phyloP scores from a whole-genome alignment of 208 protist species.

The Herpetomonas samuelpessoai region DNA sequence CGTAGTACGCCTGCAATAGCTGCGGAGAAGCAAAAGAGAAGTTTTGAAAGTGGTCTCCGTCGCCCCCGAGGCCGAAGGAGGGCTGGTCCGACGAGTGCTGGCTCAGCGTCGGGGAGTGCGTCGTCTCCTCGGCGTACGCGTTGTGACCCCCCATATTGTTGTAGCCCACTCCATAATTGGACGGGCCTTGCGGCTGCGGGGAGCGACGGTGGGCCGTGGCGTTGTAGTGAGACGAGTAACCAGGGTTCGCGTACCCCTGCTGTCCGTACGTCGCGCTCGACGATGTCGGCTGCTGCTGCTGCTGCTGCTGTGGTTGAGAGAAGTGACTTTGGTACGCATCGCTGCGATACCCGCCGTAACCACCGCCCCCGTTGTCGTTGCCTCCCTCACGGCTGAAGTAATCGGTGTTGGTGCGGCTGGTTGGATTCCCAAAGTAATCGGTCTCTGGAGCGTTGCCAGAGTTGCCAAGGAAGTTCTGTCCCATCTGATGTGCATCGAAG shows the following conservation, averaged over 20 bases:
- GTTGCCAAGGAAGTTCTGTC: background rate
- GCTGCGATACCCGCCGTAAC: background rate
- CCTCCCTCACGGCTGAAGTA: background rate
- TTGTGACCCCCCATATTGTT: background rate
- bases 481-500: slow-evolving; percentile 8
- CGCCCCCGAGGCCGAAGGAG: background rate
- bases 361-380: background rate
- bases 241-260: too few species aligned
- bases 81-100: background rate
- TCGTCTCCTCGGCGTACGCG: background rate
- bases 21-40: slow-evolving; percentile 16
- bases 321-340: too few species aligned
- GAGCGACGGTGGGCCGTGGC: too few species aligned
- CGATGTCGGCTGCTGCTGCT: background rate
- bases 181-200: too few species aligned
- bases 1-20: background rate
- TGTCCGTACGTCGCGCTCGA: too few species aligned
- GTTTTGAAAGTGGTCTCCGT: slow-evolving; percentile 16
- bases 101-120: background rate
- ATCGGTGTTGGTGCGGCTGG: background rate
- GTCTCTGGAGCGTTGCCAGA: background rate
- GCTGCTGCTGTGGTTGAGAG: background rate
- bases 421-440: background rate
- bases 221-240: too few species aligned
- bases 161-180: background rate